Evolutionary conservation across 2,329 filamentous ascomycete genomes (phyloP).

Genomic region (Diaporthe aspalathi): DNA sequence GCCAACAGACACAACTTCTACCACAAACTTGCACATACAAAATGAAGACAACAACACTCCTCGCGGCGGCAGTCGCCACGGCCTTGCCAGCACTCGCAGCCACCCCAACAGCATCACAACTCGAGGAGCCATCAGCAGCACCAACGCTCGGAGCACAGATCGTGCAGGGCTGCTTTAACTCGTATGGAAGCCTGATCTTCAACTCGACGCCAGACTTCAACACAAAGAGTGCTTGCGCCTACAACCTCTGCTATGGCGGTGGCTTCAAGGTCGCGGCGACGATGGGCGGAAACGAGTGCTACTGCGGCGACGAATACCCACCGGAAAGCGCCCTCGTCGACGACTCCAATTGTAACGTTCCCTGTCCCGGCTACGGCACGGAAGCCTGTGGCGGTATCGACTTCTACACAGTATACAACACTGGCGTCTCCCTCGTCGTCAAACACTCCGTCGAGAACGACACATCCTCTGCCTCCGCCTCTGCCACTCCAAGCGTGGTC

Average conservation of each 20-base stretch:
- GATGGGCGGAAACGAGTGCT: slow-evolving; percentile 72
- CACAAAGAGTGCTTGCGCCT: slow-evolving; percentile 57
- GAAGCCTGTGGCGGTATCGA: slow-evolving; percentile 73
- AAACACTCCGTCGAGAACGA: slow-evolving; percentile 46
- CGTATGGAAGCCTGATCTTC: slow-evolving; percentile 52
- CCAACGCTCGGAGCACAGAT: slow-evolving; percentile 53
- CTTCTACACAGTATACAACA: slow-evolving; percentile 63
- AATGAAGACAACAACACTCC: slow-evolving; percentile 37
- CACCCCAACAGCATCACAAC: slow-evolving; percentile 38
- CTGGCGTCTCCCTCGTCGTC: slow-evolving; percentile 57
- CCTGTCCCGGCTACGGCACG: slow-evolving; percentile 71
- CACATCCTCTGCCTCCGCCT: slow-evolving; percentile 50
- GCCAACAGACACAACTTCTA: not conserved
- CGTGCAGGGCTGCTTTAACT: slow-evolving; percentile 64
- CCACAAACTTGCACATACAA: slow-evolving; percentile 19
- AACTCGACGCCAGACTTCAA: slow-evolving; percentile 48
- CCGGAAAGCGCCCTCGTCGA: slow-evolving; percentile 63
- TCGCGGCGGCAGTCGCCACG: slow-evolving; percentile 29
- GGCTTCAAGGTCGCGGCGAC: slow-evolving; percentile 71
- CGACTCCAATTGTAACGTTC: slow-evolving; percentile 70
- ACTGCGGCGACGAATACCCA: slow-evolving; percentile 78
- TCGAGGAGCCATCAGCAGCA: slow-evolving; percentile 52
- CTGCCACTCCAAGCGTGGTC: slow-evolving; percentile 37
- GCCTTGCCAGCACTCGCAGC: slow-evolving; percentile 33
- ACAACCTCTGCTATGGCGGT: slow-evolving; percentile 52